Evolutionary conservation across 345 rosid species (phyloP), one percentile per base, ranked within the genome.

Genomic region (Camelina laxa): DNA sequence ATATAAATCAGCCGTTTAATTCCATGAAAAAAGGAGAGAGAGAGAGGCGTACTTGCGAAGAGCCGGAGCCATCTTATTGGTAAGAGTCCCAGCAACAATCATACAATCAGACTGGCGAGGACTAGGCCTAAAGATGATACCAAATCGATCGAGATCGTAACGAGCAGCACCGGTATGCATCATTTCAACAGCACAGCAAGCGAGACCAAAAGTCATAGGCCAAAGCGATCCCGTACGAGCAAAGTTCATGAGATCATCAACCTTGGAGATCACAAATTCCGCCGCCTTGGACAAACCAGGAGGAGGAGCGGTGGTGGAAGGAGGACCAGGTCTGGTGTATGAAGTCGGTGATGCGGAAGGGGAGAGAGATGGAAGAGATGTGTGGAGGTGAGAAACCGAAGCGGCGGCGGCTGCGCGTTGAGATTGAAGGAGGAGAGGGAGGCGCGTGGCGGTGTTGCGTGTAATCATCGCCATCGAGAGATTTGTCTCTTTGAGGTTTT

Each of bases 41-140:
- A 16, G 64, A 31, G 60, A 49, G 14, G 51, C 86, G 50, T 87
- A 94, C 97, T 83, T 95, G 85, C 99, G 92, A 65, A 95, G 96
- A 21, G 99, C 99, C 19, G 99, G 99, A 61, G 98, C 99, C 99
- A 95, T 95, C 87, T 95, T 95, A 63, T 95, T 95, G 75, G 99
- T 95, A 65, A 95, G 98, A 7, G 99, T 95, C 8, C 99, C 99
- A 9, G 99, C 99, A 31, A 95, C 99, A 74, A 95, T 87, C 99
- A 95, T 95, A 75, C 96, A 87, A 82, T 95, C 99, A 15, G 99
- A 95, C 73, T 95, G 99, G 2, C 99, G 90, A 48, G 99, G 99
- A 78, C 98, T 95, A 9, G 99, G 99, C 75, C 99, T 82, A 74
- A 95, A 95, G 60, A 95, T 95, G 69, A 95, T 70, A 35, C 99